These are phyloP conservation scores for Sanghuangporus baumii DNA, from an alignment of 1,284 basidiomycete species.

Conservation along the genomic window DNA sequence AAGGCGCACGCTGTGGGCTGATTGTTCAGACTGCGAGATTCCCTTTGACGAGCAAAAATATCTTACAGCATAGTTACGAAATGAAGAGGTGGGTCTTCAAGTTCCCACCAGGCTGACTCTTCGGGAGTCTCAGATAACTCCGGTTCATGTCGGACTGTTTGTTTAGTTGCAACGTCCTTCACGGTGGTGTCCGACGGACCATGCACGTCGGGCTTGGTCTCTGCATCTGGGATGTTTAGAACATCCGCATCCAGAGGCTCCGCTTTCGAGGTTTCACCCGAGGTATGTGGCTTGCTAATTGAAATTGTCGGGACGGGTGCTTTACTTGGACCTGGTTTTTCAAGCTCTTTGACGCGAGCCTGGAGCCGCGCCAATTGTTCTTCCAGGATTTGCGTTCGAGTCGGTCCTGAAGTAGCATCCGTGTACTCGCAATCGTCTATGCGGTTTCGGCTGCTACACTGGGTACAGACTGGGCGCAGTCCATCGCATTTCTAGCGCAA, in stretches of 20 bases:
- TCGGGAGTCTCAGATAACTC: background rate
- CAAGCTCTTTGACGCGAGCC: conserved; percentile 35
- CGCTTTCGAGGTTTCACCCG: background rate
- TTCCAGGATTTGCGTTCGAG: conserved; percentile 33
- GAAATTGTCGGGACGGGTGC: conserved; percentile 21
- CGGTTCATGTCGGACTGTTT: no score
- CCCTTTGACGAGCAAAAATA: background rate
- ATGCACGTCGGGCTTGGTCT: background rate
- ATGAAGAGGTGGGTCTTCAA: conserved; percentile 19
- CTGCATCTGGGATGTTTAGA: background rate
- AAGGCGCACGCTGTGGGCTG: conserved; percentile 16
- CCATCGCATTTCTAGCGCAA: conserved; percentile 36
- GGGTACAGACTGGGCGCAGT: conserved; percentile 31
- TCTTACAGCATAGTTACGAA: conserved; percentile 21
- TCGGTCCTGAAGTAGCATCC: conserved; percentile 26
- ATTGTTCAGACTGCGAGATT: background rate
- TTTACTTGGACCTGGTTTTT: conserved; percentile 24
- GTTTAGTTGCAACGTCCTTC: background rate
- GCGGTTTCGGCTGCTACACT: conserved; percentile 30
- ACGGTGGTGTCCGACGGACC: background rate
- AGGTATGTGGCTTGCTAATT: conserved; percentile 26
- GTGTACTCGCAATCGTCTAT: conserved; percentile 37
- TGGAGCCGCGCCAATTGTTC: conserved; percentile 32
- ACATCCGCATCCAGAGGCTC: background rate
- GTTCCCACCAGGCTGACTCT: conserved; percentile 13